Conservation (phyloP, 1,139 yeast species). For the Pichia sp. region DNA sequence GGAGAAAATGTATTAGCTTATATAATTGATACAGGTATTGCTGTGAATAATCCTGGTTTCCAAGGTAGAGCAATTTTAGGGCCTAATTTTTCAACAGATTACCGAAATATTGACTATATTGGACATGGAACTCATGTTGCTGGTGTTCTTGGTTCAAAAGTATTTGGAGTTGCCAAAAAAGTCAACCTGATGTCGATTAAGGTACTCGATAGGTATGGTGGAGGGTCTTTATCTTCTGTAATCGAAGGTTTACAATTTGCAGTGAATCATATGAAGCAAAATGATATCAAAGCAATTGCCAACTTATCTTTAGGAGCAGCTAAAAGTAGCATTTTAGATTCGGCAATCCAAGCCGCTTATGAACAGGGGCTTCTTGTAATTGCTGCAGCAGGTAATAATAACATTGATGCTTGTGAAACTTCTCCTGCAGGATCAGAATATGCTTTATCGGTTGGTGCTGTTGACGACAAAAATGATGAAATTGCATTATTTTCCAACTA, state of each 20-base stretch:
- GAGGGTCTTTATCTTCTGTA: slow-evolving; percentile 61
- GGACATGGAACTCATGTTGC: slow-evolving; percentile 86
- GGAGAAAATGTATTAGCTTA: slow-evolving; percentile 62
- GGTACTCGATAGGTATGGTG: slow-evolving; percentile 56
- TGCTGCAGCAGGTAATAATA: slow-evolving; percentile 87
- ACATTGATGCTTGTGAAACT: slow-evolving; percentile 65
- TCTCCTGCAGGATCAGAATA: slow-evolving; percentile 45
- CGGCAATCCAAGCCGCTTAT: slow-evolving; percentile 65
- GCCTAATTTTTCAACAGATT: slow-evolving; percentile 38
- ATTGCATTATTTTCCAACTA: slow-evolving; percentile 77
- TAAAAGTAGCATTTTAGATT: slow-evolving; percentile 56
- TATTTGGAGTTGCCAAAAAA: slow-evolving; percentile 75
- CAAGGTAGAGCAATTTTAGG: slow-evolving; percentile 44
- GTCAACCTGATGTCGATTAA: slow-evolving; percentile 62
- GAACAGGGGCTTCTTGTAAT: slow-evolving; percentile 68
- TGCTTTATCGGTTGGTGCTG: slow-evolving; percentile 82
- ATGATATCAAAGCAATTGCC: slow-evolving; percentile 50
- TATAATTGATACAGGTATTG: slow-evolving; percentile 67
- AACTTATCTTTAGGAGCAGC: slow-evolving; percentile 74
- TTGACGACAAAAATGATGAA: slow-evolving; percentile 62
- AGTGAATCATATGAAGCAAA: slow-evolving; percentile 40
- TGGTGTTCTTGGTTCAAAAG: slow-evolving; percentile 72
- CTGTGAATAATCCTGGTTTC: slow-evolving; percentile 41
- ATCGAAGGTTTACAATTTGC: slow-evolving; percentile 68
- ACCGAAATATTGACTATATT: slow-evolving; percentile 35